A percentile compares a stretch with the other conserved stretches of the same genome.
Evolutionary conservation across 2,329 filamentous ascomycete genomes (phyloP).

Genomic region (Colletotrichum incanum): DNA sequence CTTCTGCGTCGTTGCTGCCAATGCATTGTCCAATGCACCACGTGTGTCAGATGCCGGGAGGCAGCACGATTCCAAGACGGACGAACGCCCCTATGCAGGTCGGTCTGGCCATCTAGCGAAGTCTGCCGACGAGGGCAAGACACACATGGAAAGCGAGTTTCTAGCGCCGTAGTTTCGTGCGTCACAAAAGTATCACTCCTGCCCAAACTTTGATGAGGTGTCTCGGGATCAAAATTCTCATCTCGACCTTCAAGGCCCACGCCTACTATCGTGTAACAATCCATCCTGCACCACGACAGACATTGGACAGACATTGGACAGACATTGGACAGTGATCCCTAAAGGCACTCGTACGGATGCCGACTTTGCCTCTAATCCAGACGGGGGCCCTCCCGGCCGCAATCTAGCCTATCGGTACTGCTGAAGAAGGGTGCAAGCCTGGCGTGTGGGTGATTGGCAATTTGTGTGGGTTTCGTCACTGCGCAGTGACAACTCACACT

Average conservation of each 20-base stretch:
- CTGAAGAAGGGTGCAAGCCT: conserved; percentile 33
- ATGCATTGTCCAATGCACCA: conserved; percentile 6
- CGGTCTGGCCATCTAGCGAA: conserved; percentile 16
- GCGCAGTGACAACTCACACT: conserved; percentile 42
- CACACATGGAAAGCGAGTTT: not conserved
- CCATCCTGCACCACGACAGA: not conserved
- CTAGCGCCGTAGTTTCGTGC: not conserved
- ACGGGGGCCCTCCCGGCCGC: conserved; percentile 19
- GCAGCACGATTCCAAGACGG: conserved; percentile 14
- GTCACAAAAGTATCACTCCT: not conserved
- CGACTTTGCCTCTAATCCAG: not conserved
- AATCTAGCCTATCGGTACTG: conserved; percentile 31
- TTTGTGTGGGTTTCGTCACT: conserved; percentile 34
- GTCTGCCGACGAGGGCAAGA: conserved; percentile 1
- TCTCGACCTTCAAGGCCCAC: not conserved
- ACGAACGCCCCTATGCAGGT: conserved; percentile 8
- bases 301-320: not conserved
- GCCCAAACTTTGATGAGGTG: not conserved
- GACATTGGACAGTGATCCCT: not conserved
- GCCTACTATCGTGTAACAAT: not conserved
- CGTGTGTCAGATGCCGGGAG: conserved; percentile 11
- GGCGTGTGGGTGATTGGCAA: conserved; percentile 30
- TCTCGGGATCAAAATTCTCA: not conserved
- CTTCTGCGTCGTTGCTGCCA: not conserved
- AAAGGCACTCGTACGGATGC: not conserved